These are phyloP conservation scores for Pythium diclinum DNA, from an alignment of 352 stramenopile species.

Conservation along the genomic window DNA sequence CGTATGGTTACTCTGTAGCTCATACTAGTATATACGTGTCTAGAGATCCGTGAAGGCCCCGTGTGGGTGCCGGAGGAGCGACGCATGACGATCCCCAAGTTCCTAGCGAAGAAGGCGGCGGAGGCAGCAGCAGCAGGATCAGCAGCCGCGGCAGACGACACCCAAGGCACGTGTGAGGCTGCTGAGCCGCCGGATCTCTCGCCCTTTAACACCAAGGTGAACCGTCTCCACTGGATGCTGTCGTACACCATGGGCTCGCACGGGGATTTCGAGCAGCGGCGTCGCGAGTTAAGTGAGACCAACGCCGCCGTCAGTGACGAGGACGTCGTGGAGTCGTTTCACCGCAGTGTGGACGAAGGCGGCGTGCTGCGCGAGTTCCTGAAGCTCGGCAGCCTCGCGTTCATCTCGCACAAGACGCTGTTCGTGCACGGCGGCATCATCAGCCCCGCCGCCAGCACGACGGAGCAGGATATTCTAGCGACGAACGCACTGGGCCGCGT, in stretches of 20 bases:
- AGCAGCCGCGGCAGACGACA: background rate
- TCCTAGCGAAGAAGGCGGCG: conserved; percentile 32
- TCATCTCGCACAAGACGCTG: conserved; percentile 81
- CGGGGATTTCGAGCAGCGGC: conserved; percentile 87
- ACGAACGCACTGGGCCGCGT: conserved; percentile 69
- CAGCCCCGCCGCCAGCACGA: conserved; percentile 17
- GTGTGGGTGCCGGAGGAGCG: conserved; percentile 59
- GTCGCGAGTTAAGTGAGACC: conserved; percentile 58
- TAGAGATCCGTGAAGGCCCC: conserved; percentile 70
- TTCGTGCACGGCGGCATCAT: conserved; percentile 93
- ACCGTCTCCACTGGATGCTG: conserved; percentile 89
- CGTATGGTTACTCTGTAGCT: background rate
- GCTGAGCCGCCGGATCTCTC: conserved; percentile 19
- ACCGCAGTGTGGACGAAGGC: conserved; percentile 59
- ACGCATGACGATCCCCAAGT: conserved; percentile 50
- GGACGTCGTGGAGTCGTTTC: conserved; percentile 76
- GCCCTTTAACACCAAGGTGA: conserved; percentile 69
- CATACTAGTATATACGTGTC: background rate
- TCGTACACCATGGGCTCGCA: conserved; percentile 89
- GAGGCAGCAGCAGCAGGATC: background rate
- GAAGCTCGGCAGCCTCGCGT: conserved; percentile 70
- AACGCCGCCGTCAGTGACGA: conserved; percentile 53
- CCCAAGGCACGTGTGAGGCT: background rate
- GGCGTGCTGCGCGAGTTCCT: conserved; percentile 88
- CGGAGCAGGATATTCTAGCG: conserved; percentile 31